These are phyloP conservation scores for Thymus quinquecostatus DNA, from an alignment of 257 asterid genomes.

Conservation along the genomic window DNA sequence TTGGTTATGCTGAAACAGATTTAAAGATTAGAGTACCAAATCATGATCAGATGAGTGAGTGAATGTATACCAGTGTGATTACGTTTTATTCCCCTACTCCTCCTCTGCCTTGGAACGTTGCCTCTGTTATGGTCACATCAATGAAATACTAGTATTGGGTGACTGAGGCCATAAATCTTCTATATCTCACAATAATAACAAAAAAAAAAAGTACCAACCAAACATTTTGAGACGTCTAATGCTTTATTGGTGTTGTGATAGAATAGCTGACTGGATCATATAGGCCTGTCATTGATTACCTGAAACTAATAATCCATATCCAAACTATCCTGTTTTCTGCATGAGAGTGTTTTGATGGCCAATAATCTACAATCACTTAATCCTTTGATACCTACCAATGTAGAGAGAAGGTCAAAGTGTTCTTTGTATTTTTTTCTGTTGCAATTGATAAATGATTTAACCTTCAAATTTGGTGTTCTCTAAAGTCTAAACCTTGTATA, in stretches of 20 bases:
- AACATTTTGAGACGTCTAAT: background rate
- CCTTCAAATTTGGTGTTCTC: background rate
- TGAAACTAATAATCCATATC: background rate
- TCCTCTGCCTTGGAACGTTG: background rate
- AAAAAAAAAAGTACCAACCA: background rate
- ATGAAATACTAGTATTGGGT: background rate
- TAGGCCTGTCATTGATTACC: background rate
- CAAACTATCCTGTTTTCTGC: background rate
- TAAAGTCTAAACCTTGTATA: conserved; percentile 10
- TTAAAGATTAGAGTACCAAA: background rate
- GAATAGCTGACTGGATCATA: background rate
- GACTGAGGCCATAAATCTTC: conserved; percentile 5
- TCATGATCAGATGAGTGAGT: background rate
- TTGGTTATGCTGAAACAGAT: background rate
- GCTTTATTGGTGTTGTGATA: background rate
- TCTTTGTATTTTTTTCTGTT: background rate
- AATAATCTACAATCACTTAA: background rate
- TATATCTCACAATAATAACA: conserved; percentile 5
- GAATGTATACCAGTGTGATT: background rate
- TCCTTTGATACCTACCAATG: background rate
- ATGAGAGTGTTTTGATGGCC: background rate
- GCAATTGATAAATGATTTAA: background rate
- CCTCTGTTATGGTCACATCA: conserved; percentile 1
- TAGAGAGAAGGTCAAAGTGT: background rate
- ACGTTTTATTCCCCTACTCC: background rate